A percentile compares a stretch with the other conserved stretches of the same genome.
These are phyloP conservation scores for Funneliformis caledonium DNA, from an alignment of 371 early-diverging fungal species.

Conservation along the genomic window DNA sequence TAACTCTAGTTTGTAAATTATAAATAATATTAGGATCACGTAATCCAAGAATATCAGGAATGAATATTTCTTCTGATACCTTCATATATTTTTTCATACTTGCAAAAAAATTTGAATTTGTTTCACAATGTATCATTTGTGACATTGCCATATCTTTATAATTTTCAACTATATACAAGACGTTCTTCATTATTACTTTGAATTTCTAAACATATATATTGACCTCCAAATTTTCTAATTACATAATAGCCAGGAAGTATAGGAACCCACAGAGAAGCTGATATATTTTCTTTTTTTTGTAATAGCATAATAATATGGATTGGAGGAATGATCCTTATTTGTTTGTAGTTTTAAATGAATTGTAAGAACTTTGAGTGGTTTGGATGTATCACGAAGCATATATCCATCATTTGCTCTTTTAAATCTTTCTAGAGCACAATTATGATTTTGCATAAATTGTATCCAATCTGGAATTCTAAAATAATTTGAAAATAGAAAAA, in stretches of 20 bases:
- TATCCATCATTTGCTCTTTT: neutral
- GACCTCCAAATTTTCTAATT: neutral
- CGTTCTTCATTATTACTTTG: no score
- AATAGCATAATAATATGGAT: neutral
- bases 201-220: neutral
- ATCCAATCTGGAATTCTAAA: neutral
- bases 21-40: no score
- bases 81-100: no score
- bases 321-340: neutral
- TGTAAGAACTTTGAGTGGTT: neutral
- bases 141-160: no score
- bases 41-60: no score
- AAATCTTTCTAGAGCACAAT: neutral
- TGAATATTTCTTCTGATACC: no score
- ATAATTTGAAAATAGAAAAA: neutral
- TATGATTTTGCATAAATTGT: neutral
- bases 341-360: neutral
- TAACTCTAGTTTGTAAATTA: neutral
- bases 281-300: neutral
- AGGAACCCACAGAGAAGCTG: neutral
- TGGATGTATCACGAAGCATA: neutral
- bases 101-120: no score
- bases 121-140: no score
- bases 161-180: no score
- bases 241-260: neutral